A percentile compares a stretch with the other conserved stretches of the same genome.
phyloP scores from a whole-genome alignment of 2,329 filamentous ascomycete species.

The Fusarium multiceps region DNA sequence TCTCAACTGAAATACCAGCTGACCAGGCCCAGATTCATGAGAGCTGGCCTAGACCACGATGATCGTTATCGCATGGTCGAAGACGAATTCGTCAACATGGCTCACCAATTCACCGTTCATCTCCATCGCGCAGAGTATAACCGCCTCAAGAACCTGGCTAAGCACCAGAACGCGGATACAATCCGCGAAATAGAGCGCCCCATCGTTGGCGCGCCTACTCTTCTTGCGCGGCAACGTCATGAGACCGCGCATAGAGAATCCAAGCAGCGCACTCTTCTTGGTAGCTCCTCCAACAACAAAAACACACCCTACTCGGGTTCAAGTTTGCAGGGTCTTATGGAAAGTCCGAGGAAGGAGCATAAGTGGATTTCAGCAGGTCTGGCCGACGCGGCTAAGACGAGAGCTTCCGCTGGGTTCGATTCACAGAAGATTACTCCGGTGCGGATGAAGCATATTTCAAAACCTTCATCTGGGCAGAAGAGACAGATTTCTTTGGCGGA shows the following conservation, averaged over 20 bases:
- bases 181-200: constrained; percentile 65
- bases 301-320: constrained; percentile 47
- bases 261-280: constrained; percentile 44
- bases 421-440: constrained; percentile 37
- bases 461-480: constrained; percentile 22
- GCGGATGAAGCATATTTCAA: neutral
- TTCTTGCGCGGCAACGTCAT: constrained; percentile 39
- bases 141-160: constrained; percentile 69
- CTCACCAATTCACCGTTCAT: constrained; percentile 77
- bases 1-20: neutral
- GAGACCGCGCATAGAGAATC: constrained; percentile 33
- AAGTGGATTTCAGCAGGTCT: constrained; percentile 43
- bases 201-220: constrained; percentile 55
- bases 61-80: constrained; percentile 86
- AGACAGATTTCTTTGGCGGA: constrained; percentile 19
- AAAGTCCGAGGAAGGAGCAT: constrained; percentile 52
- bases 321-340: constrained; percentile 57
- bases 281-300: neutral
- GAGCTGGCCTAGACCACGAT: constrained; percentile 71
- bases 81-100: constrained; percentile 77
- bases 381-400: constrained; percentile 37
- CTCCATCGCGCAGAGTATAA: constrained; percentile 83
- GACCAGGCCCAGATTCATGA: constrained; percentile 66
- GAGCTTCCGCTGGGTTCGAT: constrained; percentile 46
- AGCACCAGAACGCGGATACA: constrained; percentile 63